A percentile compares a stretch with the other conserved stretches of the same genome.
Conservation (phyloP, 257 asterid species). For the Petrea volubilis region DNA sequence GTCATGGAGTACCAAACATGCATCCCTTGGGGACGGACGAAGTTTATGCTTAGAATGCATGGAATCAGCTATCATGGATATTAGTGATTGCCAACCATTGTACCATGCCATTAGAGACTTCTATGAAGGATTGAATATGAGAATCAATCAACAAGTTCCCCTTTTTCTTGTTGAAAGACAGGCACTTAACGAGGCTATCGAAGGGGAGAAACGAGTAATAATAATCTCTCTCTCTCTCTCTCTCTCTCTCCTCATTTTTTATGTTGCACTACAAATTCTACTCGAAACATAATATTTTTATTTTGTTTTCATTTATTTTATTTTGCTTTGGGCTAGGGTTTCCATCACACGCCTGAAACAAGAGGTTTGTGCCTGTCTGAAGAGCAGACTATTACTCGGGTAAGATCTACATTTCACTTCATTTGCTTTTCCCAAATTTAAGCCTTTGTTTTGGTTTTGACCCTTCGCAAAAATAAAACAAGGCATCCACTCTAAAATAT, state of each 20-base stretch:
- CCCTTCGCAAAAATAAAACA: too few relatives aligned
- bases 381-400: constrained; percentile 95
- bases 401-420: constrained; percentile 38
- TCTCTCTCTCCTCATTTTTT: background rate
- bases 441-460: too few relatives aligned
- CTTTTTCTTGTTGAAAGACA: constrained; percentile 97
- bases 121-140: constrained; percentile 99
- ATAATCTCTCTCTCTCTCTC: background rate
- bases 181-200: constrained; percentile 96
- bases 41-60: constrained; percentile 94
- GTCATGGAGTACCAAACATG: constrained; percentile 69
- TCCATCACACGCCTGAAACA: constrained; percentile 98
- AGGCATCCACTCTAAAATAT: too few relatives aligned
- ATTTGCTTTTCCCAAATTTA: background rate
- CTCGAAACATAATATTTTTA: background rate
- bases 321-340: constrained; percentile 59
- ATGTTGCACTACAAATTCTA: background rate
- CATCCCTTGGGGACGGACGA: constrained; percentile 88
- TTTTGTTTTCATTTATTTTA: background rate
- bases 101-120: constrained; percentile 90
- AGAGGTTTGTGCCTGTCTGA: constrained; percentile 97
- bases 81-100: constrained; percentile 91
- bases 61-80: constrained; percentile 98
- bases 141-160: constrained; percentile 83
- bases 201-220: constrained; percentile 90